phyloP scores from a whole-genome alignment of 129 eudicot species.

The Solidago caesia region DNA sequence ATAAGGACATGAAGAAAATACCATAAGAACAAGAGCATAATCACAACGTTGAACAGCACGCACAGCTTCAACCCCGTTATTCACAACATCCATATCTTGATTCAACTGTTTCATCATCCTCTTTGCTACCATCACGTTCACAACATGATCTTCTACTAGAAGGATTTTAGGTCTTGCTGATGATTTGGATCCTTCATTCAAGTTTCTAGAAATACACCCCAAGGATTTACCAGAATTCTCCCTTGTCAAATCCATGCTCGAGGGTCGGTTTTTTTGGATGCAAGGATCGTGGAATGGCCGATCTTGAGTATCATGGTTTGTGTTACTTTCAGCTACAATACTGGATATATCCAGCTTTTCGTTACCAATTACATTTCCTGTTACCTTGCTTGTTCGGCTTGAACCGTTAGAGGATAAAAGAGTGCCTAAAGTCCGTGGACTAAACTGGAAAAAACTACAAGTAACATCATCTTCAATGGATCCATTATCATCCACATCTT shows the following conservation, averaged over 20 bases:
- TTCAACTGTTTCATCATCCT: constrained; percentile 89
- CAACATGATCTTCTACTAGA: constrained; percentile 87
- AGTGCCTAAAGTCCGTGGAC: constrained; percentile 61
- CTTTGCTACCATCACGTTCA: constrained; percentile 75
- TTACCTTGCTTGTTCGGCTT: constrained; percentile 38
- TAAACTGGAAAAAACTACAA: constrained; percentile 67
- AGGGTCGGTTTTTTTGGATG: constrained; percentile 26
- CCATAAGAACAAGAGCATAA: constrained; percentile 83
- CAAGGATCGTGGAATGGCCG: constrained; percentile 27
- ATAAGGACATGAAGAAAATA: constrained; percentile 22
- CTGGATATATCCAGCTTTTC: constrained; percentile 23
- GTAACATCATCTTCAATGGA: constrained; percentile 53
- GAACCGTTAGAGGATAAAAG: constrained; percentile 45
- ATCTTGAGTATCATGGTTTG: constrained; percentile 13
- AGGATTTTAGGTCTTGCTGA: constrained; percentile 64
- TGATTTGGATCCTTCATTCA: constrained; percentile 24
- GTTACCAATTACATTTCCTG: constrained; percentile 35
- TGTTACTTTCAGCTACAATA: constrained; percentile 22
- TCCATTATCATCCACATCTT: constrained; percentile 58
- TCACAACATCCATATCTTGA: constrained; percentile 77
- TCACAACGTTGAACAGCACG: constrained; percentile 59
- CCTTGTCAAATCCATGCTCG: constrained; percentile 21
- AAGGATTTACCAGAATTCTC: constrained; percentile 28
- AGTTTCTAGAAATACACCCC: constrained; percentile 38
- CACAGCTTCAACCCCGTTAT: constrained; percentile 87